Evolutionary conservation across 371 early-diverging fungal genomes (phyloP).

Genomic region (Cokeromyces recurvatus): DNA sequence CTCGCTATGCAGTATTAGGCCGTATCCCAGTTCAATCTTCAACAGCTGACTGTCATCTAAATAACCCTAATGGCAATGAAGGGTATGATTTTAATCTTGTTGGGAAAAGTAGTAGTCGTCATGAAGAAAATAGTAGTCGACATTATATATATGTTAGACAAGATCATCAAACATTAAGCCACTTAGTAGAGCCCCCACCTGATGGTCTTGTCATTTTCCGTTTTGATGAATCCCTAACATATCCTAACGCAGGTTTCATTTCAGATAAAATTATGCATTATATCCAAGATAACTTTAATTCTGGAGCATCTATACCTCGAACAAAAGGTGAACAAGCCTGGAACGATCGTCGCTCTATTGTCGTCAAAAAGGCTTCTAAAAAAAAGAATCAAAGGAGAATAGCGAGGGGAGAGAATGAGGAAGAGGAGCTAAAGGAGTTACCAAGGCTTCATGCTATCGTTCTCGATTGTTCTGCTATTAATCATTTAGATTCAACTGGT

Average conservation of each 20-base stretch:
- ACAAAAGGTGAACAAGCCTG: slow-evolving; percentile 17
- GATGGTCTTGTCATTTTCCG: slow-evolving; percentile 54
- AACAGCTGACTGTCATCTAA: neutral
- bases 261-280: slow-evolving; percentile 29
- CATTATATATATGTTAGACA: slow-evolving; percentile 14
- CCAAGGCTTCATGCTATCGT: slow-evolving; percentile 49
- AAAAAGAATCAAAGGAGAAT: neutral
- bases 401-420: neutral
- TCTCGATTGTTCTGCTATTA: slow-evolving; percentile 56
- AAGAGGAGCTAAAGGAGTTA: neutral
- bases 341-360: slow-evolving; percentile 10
- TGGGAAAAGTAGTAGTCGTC: neutral
- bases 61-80: slow-evolving; percentile 1
- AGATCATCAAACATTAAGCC: slow-evolving; percentile 12
- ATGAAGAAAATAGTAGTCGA: neutral
- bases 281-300: slow-evolving; percentile 16
- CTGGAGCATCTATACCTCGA: slow-evolving; percentile 8
- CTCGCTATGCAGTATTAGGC: slow-evolving; percentile 37
- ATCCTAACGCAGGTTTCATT: slow-evolving; percentile 55
- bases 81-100: neutral
- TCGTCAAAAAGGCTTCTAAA: slow-evolving; percentile 12
- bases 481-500: slow-evolving; percentile 43
- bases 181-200: slow-evolving; percentile 24
- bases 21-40: slow-evolving; percentile 14
- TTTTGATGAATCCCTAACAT: slow-evolving; percentile 55